phyloP scores from a whole-genome alignment of 2,329 filamentous ascomycete genomes.

The Paracorniculantispora psalliotae region DNA sequence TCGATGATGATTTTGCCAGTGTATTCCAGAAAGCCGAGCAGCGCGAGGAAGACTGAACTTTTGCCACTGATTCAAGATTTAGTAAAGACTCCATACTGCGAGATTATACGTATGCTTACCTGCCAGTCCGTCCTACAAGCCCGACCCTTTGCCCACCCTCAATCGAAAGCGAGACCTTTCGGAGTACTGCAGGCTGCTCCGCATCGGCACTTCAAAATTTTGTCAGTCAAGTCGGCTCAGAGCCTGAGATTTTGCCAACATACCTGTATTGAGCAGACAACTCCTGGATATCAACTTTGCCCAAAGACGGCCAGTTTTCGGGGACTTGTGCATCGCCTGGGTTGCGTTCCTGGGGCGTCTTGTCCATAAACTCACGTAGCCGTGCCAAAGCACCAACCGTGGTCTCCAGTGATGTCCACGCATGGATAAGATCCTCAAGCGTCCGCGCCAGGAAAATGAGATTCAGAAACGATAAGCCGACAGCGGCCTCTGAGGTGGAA shows the following conservation, averaged over 20 bases:
- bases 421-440: not conserved
- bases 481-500: not conserved
- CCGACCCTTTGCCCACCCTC: not conserved
- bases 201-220: not conserved
- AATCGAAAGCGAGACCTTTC: not conserved
- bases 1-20: not conserved
- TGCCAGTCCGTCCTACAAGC: not conserved
- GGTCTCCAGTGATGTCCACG: constrained; percentile 4
- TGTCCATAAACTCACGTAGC: not conserved
- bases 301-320: not conserved
- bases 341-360: not conserved
- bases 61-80: not conserved
- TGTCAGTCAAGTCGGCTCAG: no score
- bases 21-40: not conserved
- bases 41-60: not conserved
- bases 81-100: not conserved
- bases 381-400: not conserved
- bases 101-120: not conserved
- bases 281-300: not conserved
- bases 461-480: constrained; percentile 1
- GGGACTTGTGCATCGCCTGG: not conserved
- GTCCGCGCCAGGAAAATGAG: not conserved
- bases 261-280: not conserved
- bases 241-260: no score
- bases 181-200: not conserved